Base-by-base conservation (phyloP, 2,329 filamentous ascomycete species). In the Laburnicola sp. region DNA sequence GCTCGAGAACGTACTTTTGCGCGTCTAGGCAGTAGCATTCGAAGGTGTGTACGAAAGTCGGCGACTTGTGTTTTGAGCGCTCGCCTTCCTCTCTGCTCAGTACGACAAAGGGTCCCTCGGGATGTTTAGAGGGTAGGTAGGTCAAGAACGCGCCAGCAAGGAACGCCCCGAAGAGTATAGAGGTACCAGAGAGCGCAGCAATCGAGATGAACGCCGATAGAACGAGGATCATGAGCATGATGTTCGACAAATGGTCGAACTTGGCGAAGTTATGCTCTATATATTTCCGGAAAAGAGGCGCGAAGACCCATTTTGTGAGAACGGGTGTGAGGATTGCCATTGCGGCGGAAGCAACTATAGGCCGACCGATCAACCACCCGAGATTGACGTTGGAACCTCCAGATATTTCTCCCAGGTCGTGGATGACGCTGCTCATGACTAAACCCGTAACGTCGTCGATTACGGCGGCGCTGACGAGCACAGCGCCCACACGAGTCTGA, bases 391-490 rank as follows among this genome's bases (percentile, higher is more conserved):
- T 26, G 11, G 39, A 50, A 9, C 57, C 57, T 7, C 27, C 37
- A 7, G 56, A 53, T 3, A 65, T 43, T 2, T 40, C 40, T 8
- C 64, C 64, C 1, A 69, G 49, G 28, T 65, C 54, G 34, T 62
- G 56, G 32, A 69, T 66, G 11, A 66, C 68, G 27, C 60, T 62
- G 27, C 74, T 74, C 58, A 77, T 74, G 44, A 79, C 72, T 8
- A 79, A 70, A 2, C 75, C 76, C 1, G 73, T 70, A 1, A 78
- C 74, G 58, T 79, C 76, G 57, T 78, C 76, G 31, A 79, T 76
- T 22, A 79, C 73, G 7, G 76, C 76, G 0, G 76, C 76, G 56
- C 75, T 76, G 41, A 78, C 71, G 2, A 78, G 71, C 1, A 79
- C 69, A 8, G 74, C 73, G 16, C 76, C 75, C 1, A 78, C 71